Evolutionary conservation across 164 flowering plant genomes (phyloP), one percentile per base, ranked within the genome.

Genomic region (Piper longum): DNA sequence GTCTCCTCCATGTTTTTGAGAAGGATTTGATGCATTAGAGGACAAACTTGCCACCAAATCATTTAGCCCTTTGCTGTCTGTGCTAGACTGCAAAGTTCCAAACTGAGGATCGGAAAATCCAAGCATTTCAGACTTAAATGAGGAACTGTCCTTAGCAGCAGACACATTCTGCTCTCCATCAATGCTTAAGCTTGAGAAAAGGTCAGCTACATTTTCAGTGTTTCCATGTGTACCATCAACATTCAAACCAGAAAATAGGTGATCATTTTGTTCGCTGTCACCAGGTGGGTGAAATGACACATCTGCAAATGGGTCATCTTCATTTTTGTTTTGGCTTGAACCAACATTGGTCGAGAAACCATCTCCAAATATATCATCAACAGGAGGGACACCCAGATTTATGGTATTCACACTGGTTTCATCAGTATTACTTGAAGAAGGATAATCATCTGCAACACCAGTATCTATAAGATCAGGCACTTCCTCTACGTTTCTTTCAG

Each of bases 231-330:
- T 57, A 41, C 41, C 36, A 57, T 57, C 60, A 57, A 57, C 42
- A 36, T 75, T 70, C 83, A 84, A 76, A 16, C 96, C 97, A 43
- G 90, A 79, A 71, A 90, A 90, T 45, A 87, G 74, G 77, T 88
- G 89, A 72, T 74, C 80, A 4, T 26, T 41, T 57, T 70, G 72
- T 61, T 77, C 86, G 65, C 59, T 77, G 54, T 62, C 70, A 48
- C 72, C 90, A 62, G 18, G 68, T 12, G 79, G 62, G 73, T 85
- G 93, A 67, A 93, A 93, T 48, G 96, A 90, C 52, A 93, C 96
- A 82, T 80, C 97, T 41, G 96, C 86, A 73, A 93, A 93, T 11
- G 96, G 99, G 62, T 93, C 96, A 63, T 86, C 96, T 67, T 79
- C 83, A 63, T 67, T 70, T 67, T 78, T 81, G 36, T 66, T 77